Evolutionary conservation across 306 rosid genomes (phyloP), one percentile per base, ranked within the genome.

Genomic region (Morella rubra): DNA sequence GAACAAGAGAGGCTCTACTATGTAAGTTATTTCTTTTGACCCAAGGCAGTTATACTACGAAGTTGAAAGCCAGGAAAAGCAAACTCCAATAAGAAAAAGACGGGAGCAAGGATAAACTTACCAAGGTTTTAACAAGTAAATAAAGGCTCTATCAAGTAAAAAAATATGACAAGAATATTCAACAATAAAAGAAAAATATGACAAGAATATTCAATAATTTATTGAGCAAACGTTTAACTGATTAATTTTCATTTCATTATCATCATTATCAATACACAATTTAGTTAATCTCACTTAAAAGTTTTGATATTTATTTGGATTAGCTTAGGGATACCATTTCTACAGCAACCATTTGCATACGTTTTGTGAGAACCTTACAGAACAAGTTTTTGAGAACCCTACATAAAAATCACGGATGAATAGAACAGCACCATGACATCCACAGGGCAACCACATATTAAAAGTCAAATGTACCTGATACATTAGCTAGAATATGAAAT

Each of bases 51-150:
- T 61, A 10, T 12, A 67, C 9, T 37, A 40, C 16, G 58, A 5
- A 68, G 37, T 65, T 58, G 50, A 22, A 20, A 47, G 46, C 77
- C 8, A 20, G 73, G 61, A 55, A 74, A 74, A 73, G 60, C 13
- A 20, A 70, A 81, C 56, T 72, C 69, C 71, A 49, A 71, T 60
- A 41, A 49, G n/a, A 65, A 27, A 80, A 71, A 54, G 44, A 22
- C 52, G 53, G 44, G 69, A 20, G 62, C 22, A 66, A 69, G 46
- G 56, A 69, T 58, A 47, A 51, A 22, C 54, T 40, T 22, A 49
- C 55, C 58, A 44, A 40, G 55, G 66, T 70, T 61, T 32, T 24
- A 20, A 71, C 1, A 45, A 58, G 49, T 16, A 4, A 67, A 18
- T 14, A 56, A 11, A 72, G 53, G 53, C 24, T 62, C 72, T 49